Conservation (phyloP, 331 rosid species). For the Dryas integrifolia region DNA sequence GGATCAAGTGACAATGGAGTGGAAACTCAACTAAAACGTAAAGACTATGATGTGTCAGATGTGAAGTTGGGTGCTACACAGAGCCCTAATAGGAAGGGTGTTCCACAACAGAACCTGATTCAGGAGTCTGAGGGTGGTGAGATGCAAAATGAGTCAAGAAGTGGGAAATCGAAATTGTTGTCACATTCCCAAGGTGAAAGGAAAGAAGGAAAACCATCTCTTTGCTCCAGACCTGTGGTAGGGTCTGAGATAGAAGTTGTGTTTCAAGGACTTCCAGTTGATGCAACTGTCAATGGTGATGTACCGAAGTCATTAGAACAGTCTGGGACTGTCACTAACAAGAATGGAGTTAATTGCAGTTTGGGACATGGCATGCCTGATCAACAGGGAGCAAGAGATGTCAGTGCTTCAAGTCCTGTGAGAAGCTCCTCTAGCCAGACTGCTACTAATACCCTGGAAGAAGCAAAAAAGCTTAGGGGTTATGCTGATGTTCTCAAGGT, state of each 20-base stretch:
- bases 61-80: conserved; percentile 34
- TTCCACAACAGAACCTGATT: conserved; percentile 31
- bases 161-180: conserved; percentile 39
- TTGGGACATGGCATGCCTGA: conserved; percentile 34
- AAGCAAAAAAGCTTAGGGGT: conserved; percentile 59
- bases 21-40: conserved; percentile 35
- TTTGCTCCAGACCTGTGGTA: conserved; percentile 31
- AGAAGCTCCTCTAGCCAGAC: conserved; percentile 44
- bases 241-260: conserved; percentile 35
- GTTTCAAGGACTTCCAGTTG: conserved; percentile 35
- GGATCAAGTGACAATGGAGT: conserved; percentile 39
- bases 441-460: conserved; percentile 45
- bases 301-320: conserved; percentile 33
- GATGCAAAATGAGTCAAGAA: conserved; percentile 31
- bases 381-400: conserved; percentile 31
- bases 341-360: conserved; percentile 28
- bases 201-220: conserved; percentile 32
- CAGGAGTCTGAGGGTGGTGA: conserved; percentile 38
- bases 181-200: conserved; percentile 32
- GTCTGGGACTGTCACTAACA: conserved; percentile 32
- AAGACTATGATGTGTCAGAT: conserved; percentile 39
- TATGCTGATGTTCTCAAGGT: conserved; percentile 71
- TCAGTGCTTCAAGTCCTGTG: conserved; percentile 43
- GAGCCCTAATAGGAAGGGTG: conserved; percentile 32
- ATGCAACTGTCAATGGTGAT: conserved; percentile 35